phyloP scores from a whole-genome alignment of 129 eudicot species.

The Gnaphalium uliginosum region DNA sequence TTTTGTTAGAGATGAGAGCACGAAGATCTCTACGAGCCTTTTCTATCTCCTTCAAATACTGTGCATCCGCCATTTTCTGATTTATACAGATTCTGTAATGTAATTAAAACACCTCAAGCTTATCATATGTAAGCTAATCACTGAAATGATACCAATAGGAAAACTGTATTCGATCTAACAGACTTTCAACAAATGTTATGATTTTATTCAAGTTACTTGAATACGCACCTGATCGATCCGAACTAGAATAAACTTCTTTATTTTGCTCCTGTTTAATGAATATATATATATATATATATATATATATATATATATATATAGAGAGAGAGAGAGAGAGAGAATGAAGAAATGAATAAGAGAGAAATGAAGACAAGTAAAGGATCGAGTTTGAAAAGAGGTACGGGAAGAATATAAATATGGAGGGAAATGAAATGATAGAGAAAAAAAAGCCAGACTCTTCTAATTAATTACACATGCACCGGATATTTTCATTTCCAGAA shows the following conservation, averaged over 20 bases:
- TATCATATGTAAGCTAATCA: background rate
- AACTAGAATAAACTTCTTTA: background rate
- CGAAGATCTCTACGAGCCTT: conserved; percentile 76
- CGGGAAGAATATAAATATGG: conserved; percentile 23
- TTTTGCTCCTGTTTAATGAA: background rate
- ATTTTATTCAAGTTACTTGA: no score
- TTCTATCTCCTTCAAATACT: conserved; percentile 80
- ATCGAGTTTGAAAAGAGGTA: conserved; percentile 23
- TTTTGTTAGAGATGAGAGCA: conserved; percentile 73
- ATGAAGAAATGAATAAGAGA: conserved; percentile 32
- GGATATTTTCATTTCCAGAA: conserved; percentile 1
- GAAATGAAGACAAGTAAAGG: conserved; percentile 27
- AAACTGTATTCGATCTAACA: background rate
- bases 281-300: background rate
- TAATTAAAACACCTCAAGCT: background rate
- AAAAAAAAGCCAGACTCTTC: background rate
- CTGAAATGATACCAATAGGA: background rate
- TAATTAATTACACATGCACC: background rate
- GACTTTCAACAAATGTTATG: background rate
- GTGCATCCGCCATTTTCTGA: conserved; percentile 40
- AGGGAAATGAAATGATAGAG: background rate
- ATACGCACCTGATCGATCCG: conserved; percentile 16
- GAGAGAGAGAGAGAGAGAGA: background rate
- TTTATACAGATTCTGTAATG: background rate
- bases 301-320: background rate